Conservation (phyloP, 192 early-diverging fungal species). For the Gryganskiella cystojenkinii region DNA sequence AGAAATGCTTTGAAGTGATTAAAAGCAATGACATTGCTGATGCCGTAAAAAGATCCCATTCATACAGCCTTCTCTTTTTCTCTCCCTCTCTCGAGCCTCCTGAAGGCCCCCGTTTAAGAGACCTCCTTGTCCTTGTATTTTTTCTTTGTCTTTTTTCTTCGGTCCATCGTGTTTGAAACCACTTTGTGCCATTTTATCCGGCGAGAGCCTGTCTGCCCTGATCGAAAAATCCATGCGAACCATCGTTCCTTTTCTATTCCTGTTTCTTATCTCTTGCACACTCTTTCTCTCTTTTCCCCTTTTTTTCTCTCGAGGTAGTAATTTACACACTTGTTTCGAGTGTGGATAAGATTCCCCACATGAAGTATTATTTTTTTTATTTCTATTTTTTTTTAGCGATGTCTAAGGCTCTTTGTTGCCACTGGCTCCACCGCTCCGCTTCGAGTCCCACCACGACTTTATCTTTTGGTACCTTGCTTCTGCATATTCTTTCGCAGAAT, state of each 20-base stretch:
- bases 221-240: no score
- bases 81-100: background rate
- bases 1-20: background rate
- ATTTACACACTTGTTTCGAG: no score
- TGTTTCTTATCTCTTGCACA: no score
- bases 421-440: slow-evolving; percentile 3
- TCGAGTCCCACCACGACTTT: slow-evolving; percentile 41
- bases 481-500: slow-evolving; percentile 24
- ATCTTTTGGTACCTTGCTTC: slow-evolving; percentile 26
- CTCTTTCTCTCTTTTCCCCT: no score
- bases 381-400: background rate
- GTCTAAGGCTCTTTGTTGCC: background rate
- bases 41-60: background rate
- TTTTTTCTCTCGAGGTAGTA: no score
- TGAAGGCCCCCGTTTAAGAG: no score
- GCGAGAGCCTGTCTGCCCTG: no score
- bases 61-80: background rate
- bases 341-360: no score
- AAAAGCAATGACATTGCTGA: slow-evolving; percentile 5
- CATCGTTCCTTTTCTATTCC: no score
- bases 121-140: slow-evolving; percentile 4
- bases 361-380: no score
- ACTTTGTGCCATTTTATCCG: background rate
- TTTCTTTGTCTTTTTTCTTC: background rate
- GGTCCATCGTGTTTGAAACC: background rate